Conservation (phyloP, 2,329 filamentous ascomycete species). For the Colletotrichum sp. region DNA sequence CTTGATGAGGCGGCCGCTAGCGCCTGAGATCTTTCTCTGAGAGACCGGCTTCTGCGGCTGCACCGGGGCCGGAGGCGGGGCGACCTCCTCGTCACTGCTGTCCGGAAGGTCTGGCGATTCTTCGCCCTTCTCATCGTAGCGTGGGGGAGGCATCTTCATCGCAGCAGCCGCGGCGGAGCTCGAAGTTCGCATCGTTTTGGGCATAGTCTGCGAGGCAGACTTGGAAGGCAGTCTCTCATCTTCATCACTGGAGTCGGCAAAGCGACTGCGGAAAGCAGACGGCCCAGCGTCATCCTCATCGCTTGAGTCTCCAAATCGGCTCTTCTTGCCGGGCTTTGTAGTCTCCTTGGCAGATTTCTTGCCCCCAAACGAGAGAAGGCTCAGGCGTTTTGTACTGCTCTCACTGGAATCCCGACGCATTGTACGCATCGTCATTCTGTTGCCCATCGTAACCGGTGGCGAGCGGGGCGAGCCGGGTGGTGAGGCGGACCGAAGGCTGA, state of each 20-base stretch:
- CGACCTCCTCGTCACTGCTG: conserved; percentile 55
- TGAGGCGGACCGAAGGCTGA: conserved; percentile 74
- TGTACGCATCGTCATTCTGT: conserved; percentile 44
- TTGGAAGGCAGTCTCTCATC: conserved; percentile 66
- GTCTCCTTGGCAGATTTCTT: conserved; percentile 39
- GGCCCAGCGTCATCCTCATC: conserved; percentile 56
- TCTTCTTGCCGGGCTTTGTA: conserved; percentile 43
- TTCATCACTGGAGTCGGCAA: conserved; percentile 77
- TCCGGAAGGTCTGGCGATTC: conserved; percentile 66
- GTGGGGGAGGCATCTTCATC: conserved; percentile 35
- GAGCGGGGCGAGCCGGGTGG: conserved; percentile 62
- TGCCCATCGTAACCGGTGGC: conserved; percentile 44
- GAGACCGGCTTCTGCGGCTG: conserved; percentile 24
- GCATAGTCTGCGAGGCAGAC: conserved; percentile 68
- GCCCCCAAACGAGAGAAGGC: conserved; percentile 46
- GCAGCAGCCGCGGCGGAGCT: conserved; percentile 38
- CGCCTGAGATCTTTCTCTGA: conserved; percentile 17
- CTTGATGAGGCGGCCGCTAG: conserved; percentile 21
- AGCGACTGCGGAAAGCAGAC: conserved; percentile 59
- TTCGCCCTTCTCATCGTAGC: conserved; percentile 49
- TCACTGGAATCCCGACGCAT: conserved; percentile 47
- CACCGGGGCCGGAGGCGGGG: neutral
- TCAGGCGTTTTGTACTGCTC: conserved; percentile 39
- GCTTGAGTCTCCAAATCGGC: conserved; percentile 67
- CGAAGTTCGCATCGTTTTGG: conserved; percentile 35